phyloP scores from a whole-genome alignment of 208 protist species.

The Leptomonas pyrrhocoris region DNA sequence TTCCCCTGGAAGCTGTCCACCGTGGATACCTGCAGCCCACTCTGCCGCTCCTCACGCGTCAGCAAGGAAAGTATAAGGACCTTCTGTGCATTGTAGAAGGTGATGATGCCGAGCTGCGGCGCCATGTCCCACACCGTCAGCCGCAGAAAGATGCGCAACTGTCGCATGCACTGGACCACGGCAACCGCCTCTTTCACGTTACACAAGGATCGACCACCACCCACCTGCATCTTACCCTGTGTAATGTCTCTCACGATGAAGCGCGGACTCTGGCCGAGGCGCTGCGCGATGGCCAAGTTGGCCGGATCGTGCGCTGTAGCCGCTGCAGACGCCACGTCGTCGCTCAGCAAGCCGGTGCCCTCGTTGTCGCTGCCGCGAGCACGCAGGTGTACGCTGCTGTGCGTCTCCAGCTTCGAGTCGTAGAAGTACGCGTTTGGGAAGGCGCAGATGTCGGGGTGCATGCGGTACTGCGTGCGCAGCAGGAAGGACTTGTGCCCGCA shows the following conservation, averaged over 20 bases:
- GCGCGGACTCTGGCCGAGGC: conserved; percentile 36
- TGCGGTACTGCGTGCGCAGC: conserved; percentile 90
- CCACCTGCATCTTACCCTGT: conserved; percentile 49
- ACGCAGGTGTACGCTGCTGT: conserved; percentile 41
- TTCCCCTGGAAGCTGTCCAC: conserved; percentile 95
- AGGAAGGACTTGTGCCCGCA: conserved; percentile 60
- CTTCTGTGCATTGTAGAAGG: conserved; percentile 83
- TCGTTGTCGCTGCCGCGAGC: neutral
- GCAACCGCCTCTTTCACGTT: conserved; percentile 64
- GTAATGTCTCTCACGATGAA: conserved; percentile 78
- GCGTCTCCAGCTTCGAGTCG: conserved; percentile 54
- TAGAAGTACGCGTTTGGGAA: conserved; percentile 91
- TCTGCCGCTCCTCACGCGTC: conserved; percentile 52
- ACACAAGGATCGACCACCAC: conserved; percentile 38
- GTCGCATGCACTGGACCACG: conserved; percentile 72
- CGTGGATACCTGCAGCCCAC: conserved; percentile 80
- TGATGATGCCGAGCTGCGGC: conserved; percentile 71
- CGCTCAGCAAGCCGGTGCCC: conserved; percentile 2
- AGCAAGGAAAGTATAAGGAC: conserved; percentile 49
- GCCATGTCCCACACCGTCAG: conserved; percentile 63
- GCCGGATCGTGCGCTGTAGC: neutral
- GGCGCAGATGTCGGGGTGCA: conserved; percentile 86
- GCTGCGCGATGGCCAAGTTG: conserved; percentile 18
- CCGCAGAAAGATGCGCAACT: conserved; percentile 55
- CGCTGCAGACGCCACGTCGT: neutral